Evolutionary conservation across 1,284 basidiomycete species (phyloP).

Genomic region (Cutaneotrichosporon sp.): DNA sequence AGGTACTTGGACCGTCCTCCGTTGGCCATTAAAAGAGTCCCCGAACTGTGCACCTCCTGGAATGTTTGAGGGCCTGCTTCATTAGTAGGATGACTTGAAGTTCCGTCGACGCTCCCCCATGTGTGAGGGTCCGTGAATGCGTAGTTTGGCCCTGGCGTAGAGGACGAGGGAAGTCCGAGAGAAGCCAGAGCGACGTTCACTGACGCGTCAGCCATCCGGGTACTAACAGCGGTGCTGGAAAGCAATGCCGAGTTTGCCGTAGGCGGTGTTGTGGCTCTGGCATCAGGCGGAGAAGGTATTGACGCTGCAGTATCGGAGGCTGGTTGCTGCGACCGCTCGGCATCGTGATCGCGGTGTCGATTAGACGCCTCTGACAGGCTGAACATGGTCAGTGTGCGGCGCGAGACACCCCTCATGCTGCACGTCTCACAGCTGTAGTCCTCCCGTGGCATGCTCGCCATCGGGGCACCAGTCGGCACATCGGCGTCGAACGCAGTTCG

Average conservation of each 20-base stretch:
- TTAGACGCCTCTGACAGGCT: not conserved
- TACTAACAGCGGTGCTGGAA: too few species aligned
- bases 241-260: too few species aligned
- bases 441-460: not conserved
- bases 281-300: too few species aligned
- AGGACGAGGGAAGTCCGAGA: too few species aligned
- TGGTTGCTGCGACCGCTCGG: too few species aligned
- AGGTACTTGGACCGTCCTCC: slow-evolving; percentile 13
- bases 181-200: too few species aligned
- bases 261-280: not conserved
- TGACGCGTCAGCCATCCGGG: too few species aligned
- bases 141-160: not conserved
- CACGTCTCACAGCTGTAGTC: not conserved
- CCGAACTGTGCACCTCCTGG: not conserved
- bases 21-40: slow-evolving; percentile 9
- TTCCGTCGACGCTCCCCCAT: not conserved
- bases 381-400: too few species aligned
- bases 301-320: too few species aligned
- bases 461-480: not conserved
- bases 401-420: not conserved
- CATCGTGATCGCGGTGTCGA: not conserved
- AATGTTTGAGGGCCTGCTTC: too few species aligned
- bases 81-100: not conserved
- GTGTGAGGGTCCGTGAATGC: not conserved
- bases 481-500: not conserved